A percentile compares a stretch with the other conserved stretches of the same genome.
Conservation (phyloP, 2,329 filamentous ascomycete species). For the Cladophialophora psammophila region DNA sequence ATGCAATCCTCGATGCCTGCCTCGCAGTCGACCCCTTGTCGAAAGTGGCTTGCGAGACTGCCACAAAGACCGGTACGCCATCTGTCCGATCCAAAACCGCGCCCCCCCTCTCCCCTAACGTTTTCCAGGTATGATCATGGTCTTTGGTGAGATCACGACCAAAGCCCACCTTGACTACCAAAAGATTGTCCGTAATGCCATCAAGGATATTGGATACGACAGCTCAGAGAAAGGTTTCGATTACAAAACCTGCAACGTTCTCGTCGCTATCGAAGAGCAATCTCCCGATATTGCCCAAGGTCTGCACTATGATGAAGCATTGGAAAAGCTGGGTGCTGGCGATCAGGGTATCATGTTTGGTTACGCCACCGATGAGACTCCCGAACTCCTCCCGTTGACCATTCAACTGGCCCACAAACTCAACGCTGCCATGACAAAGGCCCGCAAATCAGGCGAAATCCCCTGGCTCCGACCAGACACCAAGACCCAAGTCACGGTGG, state of each 20-base stretch:
- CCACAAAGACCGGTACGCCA: slow-evolving; percentile 90
- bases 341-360: slow-evolving; percentile 99
- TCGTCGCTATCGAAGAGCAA: slow-evolving; percentile 99
- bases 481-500: slow-evolving; percentile 99
- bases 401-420: slow-evolving; percentile 95
- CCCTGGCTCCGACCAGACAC: slow-evolving; percentile 98
- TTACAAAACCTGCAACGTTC: slow-evolving; percentile 99
- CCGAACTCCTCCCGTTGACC: slow-evolving; percentile 94
- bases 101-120: slow-evolving; percentile 15
- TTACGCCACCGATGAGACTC: slow-evolving; percentile 99
- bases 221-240: slow-evolving; percentile 97
- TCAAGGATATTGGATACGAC: slow-evolving; percentile 99
- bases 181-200: slow-evolving; percentile 89
- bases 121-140: slow-evolving; percentile 82
- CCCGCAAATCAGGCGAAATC: slow-evolving; percentile 83
- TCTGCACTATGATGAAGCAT: slow-evolving; percentile 95
- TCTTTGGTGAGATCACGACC: slow-evolving; percentile 98
- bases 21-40: slow-evolving; percentile 92
- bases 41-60: slow-evolving; percentile 99
- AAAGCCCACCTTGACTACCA: slow-evolving; percentile 97
- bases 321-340: slow-evolving; percentile 97
- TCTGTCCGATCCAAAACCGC: not conserved
- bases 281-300: slow-evolving; percentile 98
- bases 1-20: slow-evolving; percentile 98
- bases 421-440: slow-evolving; percentile 90